Percentiles rank a stretch among this genome's conserved stretches.
Conservation (phyloP, 1,139 yeast genomes). For the Kurtzmaniella quercitrusa region DNA sequence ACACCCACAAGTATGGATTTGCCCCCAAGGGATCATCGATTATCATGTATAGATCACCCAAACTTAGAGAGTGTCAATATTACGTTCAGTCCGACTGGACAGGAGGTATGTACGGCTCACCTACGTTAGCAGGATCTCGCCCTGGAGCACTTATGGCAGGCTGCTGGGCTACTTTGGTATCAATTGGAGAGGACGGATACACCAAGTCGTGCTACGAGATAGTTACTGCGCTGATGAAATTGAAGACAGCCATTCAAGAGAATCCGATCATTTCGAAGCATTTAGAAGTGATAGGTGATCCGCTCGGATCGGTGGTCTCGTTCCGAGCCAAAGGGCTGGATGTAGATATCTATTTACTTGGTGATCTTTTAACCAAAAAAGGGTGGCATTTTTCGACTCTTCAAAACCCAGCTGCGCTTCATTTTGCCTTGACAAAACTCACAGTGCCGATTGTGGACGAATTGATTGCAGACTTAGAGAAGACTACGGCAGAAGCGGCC, state of each 20-base stretch:
- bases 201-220: conserved; percentile 61
- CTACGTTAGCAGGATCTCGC: conserved; percentile 93
- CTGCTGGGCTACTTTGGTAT: conserved; percentile 90
- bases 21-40: conserved; percentile 96
- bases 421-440: conserved; percentile 78
- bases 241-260: conserved; percentile 45
- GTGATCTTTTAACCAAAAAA: conserved; percentile 58
- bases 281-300: conserved; percentile 72
- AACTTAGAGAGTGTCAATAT: conserved; percentile 76
- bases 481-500: conserved; percentile 10
- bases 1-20: conserved; percentile 96
- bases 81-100: conserved; percentile 82
- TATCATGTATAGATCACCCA: conserved; percentile 74
- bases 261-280: conserved; percentile 39
- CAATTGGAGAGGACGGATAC: conserved; percentile 80
- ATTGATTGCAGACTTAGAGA: conserved; percentile 52
- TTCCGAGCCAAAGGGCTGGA: conserved; percentile 46
- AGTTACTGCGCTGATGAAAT: conserved; percentile 55
- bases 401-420: conserved; percentile 88
- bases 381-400: conserved; percentile 92
- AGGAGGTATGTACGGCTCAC: conserved; percentile 95
- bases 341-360: conserved; percentile 63
- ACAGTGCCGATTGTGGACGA: conserved; percentile 62
- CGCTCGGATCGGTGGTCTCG: conserved; percentile 75
- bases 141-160: conserved; percentile 97